A percentile compares a stretch with the other conserved stretches of the same genome.
These are phyloP conservation scores for Manihot esculenta DNA, from an alignment of 441 rosid genomes.

Conservation along the genomic window DNA sequence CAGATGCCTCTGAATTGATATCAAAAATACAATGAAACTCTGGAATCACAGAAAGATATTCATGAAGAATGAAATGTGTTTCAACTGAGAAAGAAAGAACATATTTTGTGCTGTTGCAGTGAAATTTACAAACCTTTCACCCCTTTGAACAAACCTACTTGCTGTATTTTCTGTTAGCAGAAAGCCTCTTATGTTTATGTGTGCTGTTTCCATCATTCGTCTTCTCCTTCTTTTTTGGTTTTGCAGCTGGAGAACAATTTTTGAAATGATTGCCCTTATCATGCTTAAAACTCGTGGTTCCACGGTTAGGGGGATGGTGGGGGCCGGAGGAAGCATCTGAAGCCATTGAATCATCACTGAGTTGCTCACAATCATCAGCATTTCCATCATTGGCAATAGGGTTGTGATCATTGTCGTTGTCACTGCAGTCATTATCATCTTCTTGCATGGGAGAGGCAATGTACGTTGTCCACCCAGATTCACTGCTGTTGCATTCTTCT, in stretches of 20 bases:
- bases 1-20: background rate
- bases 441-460: slow-evolving; percentile 65
- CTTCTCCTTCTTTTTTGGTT: slow-evolving; percentile 42
- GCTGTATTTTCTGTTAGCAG: slow-evolving; percentile 26
- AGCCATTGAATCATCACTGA: slow-evolving; percentile 84
- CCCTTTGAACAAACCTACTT: slow-evolving; percentile 19
- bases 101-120: slow-evolving; percentile 1
- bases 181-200: slow-evolving; percentile 19
- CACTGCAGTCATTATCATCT: slow-evolving; percentile 41
- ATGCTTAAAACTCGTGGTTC: slow-evolving; percentile 16
- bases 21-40: background rate
- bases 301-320: slow-evolving; percentile 27
- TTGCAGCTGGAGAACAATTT: slow-evolving; percentile 33
- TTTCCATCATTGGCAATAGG: slow-evolving; percentile 8
- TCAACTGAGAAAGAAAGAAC: slow-evolving; percentile 11
- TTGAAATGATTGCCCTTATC: slow-evolving; percentile 25
- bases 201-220: slow-evolving; percentile 33
- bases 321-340: slow-evolving; percentile 89
- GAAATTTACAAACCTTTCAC: background rate
- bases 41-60: slow-evolving; percentile 9
- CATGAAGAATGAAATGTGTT: background rate
- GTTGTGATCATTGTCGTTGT: slow-evolving; percentile 28
- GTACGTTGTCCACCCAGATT: slow-evolving; percentile 93
- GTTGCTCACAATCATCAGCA: slow-evolving; percentile 36
- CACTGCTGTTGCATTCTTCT: slow-evolving; percentile 88